Evolutionary conservation across 768 basidiomycete genomes (phyloP).

Genomic region (Saitozyma podzolica): DNA sequence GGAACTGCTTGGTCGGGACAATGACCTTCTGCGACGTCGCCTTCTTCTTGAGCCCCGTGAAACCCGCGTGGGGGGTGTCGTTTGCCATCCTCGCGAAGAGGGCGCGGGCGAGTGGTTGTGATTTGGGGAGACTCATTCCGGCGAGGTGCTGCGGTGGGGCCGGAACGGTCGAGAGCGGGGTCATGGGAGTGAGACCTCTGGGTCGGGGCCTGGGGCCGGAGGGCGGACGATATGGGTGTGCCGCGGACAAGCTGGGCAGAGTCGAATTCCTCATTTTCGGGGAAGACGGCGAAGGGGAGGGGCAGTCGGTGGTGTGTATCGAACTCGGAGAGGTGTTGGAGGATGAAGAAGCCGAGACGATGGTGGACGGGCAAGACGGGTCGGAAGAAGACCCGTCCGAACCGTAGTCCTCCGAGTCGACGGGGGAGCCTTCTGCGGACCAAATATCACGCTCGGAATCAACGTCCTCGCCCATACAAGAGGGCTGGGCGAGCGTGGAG

Average conservation of each 20-base stretch:
- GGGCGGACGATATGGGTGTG: conserved; percentile 1
- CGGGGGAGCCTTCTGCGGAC: conserved; percentile 10
- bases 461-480: not conserved
- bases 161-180: not conserved
- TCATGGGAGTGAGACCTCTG: conserved; percentile 3
- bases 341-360: conserved; percentile 2
- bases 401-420: not conserved
- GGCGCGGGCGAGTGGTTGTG: conserved; percentile 37
- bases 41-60: conserved; percentile 21
- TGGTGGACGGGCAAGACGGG: not conserved
- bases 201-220: not conserved
- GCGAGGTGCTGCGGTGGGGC: conserved; percentile 2
- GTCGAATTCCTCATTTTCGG: conserved; percentile 4
- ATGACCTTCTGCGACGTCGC: conserved; percentile 32
- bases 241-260: conserved; percentile 1
- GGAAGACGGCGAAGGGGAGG: not conserved
- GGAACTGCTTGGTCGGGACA: conserved; percentile 40
- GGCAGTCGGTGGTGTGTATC: not conserved
- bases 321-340: not conserved
- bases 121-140: conserved; percentile 28
- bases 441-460: conserved; percentile 1
- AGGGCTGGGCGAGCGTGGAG: not conserved
- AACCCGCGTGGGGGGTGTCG: conserved; percentile 30
- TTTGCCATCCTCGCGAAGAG: conserved; percentile 29
- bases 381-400: not conserved